Conservation (phyloP, 257 asterid genomes). For the Scutellaria minor region DNA sequence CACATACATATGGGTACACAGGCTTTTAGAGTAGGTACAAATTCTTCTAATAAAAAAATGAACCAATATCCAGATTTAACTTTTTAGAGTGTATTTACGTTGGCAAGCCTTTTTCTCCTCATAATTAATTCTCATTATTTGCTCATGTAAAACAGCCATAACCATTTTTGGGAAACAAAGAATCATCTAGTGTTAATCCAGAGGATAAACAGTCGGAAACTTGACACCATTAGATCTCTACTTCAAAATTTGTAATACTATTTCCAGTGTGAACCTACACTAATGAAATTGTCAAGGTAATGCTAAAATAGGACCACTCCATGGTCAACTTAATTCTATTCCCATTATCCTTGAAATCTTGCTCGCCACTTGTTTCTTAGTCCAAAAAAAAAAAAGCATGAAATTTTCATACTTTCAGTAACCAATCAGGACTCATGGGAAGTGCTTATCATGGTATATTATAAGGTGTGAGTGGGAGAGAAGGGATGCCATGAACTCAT, state of each 20-base stretch:
- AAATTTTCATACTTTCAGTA: not conserved
- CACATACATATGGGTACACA: no score
- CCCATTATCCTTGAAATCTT: not conserved
- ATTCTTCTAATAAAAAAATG: not conserved
- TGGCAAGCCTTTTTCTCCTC: not conserved
- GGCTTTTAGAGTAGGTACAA: not conserved
- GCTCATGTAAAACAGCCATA: conserved; percentile 11
- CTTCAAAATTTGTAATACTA: not conserved
- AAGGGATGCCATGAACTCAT: no score
- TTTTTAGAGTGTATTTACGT: not conserved
- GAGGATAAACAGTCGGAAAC: not conserved
- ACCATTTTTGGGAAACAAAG: not conserved
- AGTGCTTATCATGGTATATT: not conserved
- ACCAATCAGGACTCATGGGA: not conserved
- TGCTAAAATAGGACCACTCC: not conserved
- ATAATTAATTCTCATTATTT: not conserved
- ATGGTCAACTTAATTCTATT: not conserved
- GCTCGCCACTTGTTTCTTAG: not conserved
- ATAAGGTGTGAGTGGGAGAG: not conserved
- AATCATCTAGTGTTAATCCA: not conserved
- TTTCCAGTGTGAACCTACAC: not conserved
- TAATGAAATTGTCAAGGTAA: not conserved
- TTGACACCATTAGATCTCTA: not conserved
- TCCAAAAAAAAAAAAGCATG: not conserved
- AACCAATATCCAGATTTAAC: not conserved